Evolutionary conservation across 78 protist species (phyloP).

Genomic region (Dictyostelium capitatum): DNA sequence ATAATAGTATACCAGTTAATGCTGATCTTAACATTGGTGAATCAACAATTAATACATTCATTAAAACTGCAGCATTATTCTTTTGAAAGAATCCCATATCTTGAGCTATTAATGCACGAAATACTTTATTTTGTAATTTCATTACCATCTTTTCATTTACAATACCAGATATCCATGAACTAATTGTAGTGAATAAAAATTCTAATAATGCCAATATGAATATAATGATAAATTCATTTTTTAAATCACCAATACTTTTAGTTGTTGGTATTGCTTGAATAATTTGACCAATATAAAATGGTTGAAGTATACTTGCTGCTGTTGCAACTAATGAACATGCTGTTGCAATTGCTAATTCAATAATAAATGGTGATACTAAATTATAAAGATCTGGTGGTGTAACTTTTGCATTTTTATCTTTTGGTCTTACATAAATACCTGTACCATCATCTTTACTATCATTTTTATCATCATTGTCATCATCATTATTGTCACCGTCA

Average conservation of each 20-base stretch:
- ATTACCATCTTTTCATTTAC: constrained; percentile 57
- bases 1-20: constrained; percentile 47
- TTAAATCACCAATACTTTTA: constrained; percentile 21
- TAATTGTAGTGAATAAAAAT: constrained; percentile 57
- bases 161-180: constrained; percentile 74
- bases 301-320: constrained; percentile 61
- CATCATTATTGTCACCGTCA: background rate
- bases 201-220: constrained; percentile 59
- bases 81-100: constrained; percentile 73
- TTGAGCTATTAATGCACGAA: constrained; percentile 52
- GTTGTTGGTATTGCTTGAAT: constrained; percentile 76
- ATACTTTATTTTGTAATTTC: constrained; percentile 63
- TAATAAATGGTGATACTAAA: constrained; percentile 50
- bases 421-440: constrained; percentile 17
- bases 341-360: constrained; percentile 12
- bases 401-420: constrained; percentile 27
- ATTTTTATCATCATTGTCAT: background rate
- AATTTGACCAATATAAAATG: constrained; percentile 75
- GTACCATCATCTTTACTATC: constrained; percentile 13
- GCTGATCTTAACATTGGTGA: constrained; percentile 75
- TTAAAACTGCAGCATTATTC: constrained; percentile 40
- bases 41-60: constrained; percentile 74
- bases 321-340: constrained; percentile 68
- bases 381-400: constrained; percentile 61
- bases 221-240: constrained; percentile 33